Base-by-base conservation (phyloP, 1,139 yeast species). In the Pichia sp. region DNA sequence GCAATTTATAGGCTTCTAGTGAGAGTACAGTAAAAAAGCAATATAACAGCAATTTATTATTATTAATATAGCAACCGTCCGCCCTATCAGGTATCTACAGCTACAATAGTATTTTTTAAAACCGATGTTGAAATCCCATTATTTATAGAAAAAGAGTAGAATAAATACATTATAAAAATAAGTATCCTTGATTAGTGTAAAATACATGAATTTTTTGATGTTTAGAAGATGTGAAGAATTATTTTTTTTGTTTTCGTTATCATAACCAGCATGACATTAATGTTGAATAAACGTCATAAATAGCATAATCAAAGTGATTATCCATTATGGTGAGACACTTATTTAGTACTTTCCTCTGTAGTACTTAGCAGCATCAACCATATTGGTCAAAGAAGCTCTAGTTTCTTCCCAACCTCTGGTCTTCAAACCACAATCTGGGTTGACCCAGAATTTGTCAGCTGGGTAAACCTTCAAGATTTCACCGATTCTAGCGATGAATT, bases 371-470 rank as follows among this genome's bases (percentile, higher is more conserved):
- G 99, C 98, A 67, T 87, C 92, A 74, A 93, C 99, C 99, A 93
- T 93, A 80, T 93, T 89, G 74, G 95, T 87, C 78, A 93, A 87
- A 63, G 92, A 85, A 69, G 82, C 85, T 69, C 70, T 79, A 65
- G 80, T 81, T 75, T 81, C 86, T 63, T 80, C 77, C 85, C 85
- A 81, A 58, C 84, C 85, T 80, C 85, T 80, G 71, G 85, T 81
- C 87, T 92, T 92, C 77, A 92, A 84, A 85, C 99, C 99, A 86
- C 99, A 93, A 81, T 93, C 99, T 72, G 99, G 99, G 95, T 93
- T 93, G 72, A 93, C 95, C 98, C 98, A 93, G 85, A 93, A 88
- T 79, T 92, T 92, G 75, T 88, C 88, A 72, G 95, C 95, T 74
- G 97, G 97, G 83, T 92, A 93, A 62, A 88, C 95, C 80, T 90